These are phyloP conservation scores for Raphidocelis subcapitata DNA, from an alignment of 139 green algal genomes.

Conservation along the genomic window DNA sequence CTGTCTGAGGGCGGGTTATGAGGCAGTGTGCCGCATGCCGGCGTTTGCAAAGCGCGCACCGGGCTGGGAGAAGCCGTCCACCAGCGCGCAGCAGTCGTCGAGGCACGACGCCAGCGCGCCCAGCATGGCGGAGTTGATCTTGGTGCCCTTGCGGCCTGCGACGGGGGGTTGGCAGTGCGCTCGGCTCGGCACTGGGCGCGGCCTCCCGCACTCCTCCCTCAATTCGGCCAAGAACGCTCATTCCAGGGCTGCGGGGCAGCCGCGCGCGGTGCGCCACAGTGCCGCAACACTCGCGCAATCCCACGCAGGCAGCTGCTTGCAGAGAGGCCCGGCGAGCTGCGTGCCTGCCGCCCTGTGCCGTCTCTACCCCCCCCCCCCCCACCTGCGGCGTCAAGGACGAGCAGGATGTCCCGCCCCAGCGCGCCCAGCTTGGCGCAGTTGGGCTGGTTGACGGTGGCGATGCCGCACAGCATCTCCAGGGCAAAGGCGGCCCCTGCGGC, in stretches of 20 bases:
- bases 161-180: background rate
- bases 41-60: too few relatives aligned
- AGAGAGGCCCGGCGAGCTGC: too few relatives aligned
- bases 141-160: conserved; percentile 20
- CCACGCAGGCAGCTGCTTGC: too few relatives aligned
- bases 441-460: conserved; percentile 29
- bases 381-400: conserved; percentile 44
- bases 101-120: conserved; percentile 28
- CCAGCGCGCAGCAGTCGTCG: conserved; percentile 28
- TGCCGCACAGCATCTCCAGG: conserved; percentile 3
- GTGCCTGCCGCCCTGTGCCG: too few relatives aligned
- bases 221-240: too few relatives aligned
- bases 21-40: background rate
- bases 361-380: too few relatives aligned
- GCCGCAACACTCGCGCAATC: too few relatives aligned
- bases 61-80: conserved; percentile 32
- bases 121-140: conserved; percentile 1
- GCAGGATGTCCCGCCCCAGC: conserved; percentile 41
- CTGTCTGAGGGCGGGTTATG: too few relatives aligned
- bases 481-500: conserved; percentile 16
- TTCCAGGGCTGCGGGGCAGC: too few relatives aligned
- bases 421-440: conserved; percentile 36
- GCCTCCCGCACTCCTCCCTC: too few relatives aligned
- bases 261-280: too few relatives aligned
- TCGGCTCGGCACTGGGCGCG: too few relatives aligned